A percentile compares a stretch with the other conserved stretches of the same genome.
These are phyloP conservation scores for Ephemerocybe angulata DNA, from an alignment of 768 basidiomycete species.

Conservation along the genomic window DNA sequence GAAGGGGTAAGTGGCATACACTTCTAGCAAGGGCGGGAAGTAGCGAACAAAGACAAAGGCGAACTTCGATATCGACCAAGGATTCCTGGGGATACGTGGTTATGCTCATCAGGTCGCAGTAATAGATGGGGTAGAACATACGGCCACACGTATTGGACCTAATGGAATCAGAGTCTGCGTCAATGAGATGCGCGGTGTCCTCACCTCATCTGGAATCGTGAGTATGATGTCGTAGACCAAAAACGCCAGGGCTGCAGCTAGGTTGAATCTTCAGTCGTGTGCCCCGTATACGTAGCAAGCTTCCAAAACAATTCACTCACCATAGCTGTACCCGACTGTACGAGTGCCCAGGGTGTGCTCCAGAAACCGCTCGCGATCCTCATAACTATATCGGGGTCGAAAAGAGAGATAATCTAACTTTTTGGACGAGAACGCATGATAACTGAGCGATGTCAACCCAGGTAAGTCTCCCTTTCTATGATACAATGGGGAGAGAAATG, in stretches of 20 bases:
- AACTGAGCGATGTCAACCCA: no score
- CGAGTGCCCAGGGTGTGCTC: background rate
- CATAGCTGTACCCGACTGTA: background rate
- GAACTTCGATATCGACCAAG: slow-evolving; percentile 33
- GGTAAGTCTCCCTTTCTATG: no score
- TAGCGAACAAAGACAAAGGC: slow-evolving; percentile 37
- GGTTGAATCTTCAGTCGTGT: background rate
- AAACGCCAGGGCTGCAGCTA: slow-evolving; percentile 36
- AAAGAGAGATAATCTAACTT: no score
- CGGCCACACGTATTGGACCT: slow-evolving; percentile 42
- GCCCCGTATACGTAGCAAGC: no score
- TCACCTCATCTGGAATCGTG: slow-evolving; percentile 38
- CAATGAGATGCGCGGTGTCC: background rate
- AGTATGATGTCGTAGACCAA: slow-evolving; percentile 40
- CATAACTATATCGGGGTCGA: no score
- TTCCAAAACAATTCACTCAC: background rate
- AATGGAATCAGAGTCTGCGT: background rate
- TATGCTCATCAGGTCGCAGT: background rate
- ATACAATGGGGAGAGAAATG: no score
- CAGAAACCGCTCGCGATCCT: no score
- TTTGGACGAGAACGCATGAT: no score
- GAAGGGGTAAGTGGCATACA: slow-evolving; percentile 21
- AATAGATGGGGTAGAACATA: slow-evolving; percentile 17
- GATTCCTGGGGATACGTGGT: background rate
- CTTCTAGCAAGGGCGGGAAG: slow-evolving; percentile 32